Conservation (phyloP, 208 protist genomes). For the Leishmania lainsoni region DNA sequence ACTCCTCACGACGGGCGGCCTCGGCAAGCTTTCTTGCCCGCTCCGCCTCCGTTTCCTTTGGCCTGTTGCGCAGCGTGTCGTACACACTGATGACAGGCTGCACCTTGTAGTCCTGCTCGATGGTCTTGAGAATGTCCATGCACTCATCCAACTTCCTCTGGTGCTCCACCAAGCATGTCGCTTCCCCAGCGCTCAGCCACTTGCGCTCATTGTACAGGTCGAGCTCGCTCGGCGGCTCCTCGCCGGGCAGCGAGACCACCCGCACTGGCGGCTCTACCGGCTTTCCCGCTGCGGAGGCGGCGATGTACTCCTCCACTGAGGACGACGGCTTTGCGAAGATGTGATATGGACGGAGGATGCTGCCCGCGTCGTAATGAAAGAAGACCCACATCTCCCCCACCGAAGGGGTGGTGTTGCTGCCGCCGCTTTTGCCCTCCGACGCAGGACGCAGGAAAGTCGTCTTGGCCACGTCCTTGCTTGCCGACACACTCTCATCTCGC, state of each 20-base stretch:
- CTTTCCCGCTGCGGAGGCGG: slow-evolving; percentile 39
- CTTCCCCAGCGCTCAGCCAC: slow-evolving; percentile 70
- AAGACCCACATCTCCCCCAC: slow-evolving; percentile 84
- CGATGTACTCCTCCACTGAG: slow-evolving; percentile 80
- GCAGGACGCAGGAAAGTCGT: slow-evolving; percentile 60
- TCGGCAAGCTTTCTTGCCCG: slow-evolving; percentile 72
- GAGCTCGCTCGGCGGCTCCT: slow-evolving; percentile 65
- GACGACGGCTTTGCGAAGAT: slow-evolving; percentile 78
- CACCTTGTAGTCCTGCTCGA: slow-evolving; percentile 54
- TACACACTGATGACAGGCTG: slow-evolving; percentile 61
- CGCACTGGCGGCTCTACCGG: slow-evolving; percentile 48
- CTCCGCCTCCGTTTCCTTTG: slow-evolving; percentile 83
- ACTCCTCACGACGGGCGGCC: slow-evolving; percentile 64
- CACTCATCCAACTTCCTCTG: slow-evolving; percentile 55
- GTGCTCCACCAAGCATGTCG: slow-evolving; percentile 60
- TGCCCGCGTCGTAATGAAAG: slow-evolving; percentile 78
- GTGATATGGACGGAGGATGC: slow-evolving; percentile 81
- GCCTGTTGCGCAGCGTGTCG: slow-evolving; percentile 90
- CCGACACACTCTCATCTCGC: slow-evolving; percentile 47
- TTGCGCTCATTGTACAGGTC: slow-evolving; percentile 87
- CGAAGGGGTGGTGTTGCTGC: slow-evolving; percentile 1
- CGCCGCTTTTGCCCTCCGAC: slow-evolving; percentile 17
- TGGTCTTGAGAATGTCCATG: slow-evolving; percentile 57
- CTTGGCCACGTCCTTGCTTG: slow-evolving; percentile 75
- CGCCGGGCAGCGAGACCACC: slow-evolving; percentile 71